Evolutionary conservation across 192 early-diverging fungal species (phyloP), one percentile per base, ranked within the genome.

Genomic region (Borealophlyctis nickersoniae): DNA sequence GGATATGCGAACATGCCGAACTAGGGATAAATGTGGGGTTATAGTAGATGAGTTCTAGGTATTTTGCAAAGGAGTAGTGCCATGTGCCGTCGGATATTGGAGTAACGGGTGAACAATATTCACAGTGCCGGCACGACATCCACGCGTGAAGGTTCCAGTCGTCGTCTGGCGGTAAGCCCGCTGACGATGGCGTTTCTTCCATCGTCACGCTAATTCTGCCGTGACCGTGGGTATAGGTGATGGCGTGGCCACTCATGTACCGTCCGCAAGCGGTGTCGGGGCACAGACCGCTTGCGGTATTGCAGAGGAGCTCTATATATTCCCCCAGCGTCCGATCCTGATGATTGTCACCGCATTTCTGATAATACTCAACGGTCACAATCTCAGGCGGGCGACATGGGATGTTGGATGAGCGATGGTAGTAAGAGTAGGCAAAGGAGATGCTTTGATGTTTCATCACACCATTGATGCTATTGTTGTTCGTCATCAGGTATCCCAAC

Each of bases 211-310:
- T 82, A 30, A 87, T 71, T 35, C 79, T 66, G 9, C 65, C 70
- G 23, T 66, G 53, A n/a, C 74, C 78, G 56, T 87, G 82, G 2
- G 82, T 81, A 36, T 81, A 86, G 0, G 84, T 76, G 14, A 71
- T 74, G 7, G 78, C 72, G 66, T 87, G 86, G 16, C 71, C 49
- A 23, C 79, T 60, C 70, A 69, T 72, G 23, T 65, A 70, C 35
- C 82, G 74, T 1, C 65, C 75, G 48, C 85, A 87, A 19, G 69
- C 63, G 9, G 61, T 27, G 51, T 81, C 79, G 4, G 65, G 34
- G 49, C 81, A 83, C 29, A 24, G 35, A 1, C 72, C 65, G 29
- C 71, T 26, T 30, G 79, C 78, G 36, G 74, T 57, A 31, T 55
- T 63, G 48, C 79, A 81, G 9, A 82, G 65, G 1, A 72, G 60